These are phyloP conservation scores for Zasmidium citrigriseum DNA, from an alignment of 2,329 filamentous ascomycete genomes.

Conservation along the genomic window DNA sequence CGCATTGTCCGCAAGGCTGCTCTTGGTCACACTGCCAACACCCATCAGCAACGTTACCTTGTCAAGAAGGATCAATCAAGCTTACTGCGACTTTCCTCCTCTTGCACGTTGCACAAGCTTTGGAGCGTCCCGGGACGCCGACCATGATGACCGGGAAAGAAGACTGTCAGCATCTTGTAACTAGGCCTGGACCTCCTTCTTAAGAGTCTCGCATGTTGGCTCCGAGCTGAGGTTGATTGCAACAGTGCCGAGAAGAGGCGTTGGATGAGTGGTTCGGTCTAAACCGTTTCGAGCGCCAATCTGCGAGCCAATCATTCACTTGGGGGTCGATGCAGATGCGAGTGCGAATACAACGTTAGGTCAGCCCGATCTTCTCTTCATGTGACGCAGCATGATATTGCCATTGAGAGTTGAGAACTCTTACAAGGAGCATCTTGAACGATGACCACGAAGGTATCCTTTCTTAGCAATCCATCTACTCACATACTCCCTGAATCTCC, in stretches of 20 bases:
- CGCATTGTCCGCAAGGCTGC: not conserved
- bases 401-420: no score
- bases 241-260: not conserved
- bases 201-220: no score
- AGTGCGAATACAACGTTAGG: no score
- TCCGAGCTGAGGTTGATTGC: not conserved
- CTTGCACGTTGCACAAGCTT: not conserved
- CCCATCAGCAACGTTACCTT: not conserved
- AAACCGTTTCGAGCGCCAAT: not conserved
- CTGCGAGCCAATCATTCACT: slow-evolving; percentile 1
- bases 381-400: no score
- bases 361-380: no score
- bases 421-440: no score
- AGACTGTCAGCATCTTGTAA: no score
- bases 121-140: not conserved
- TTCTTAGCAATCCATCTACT: no score
- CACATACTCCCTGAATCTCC: not conserved
- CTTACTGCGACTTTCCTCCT: not conserved
- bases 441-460: no score
- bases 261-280: not conserved
- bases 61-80: not conserved
- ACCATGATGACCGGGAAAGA: not conserved
- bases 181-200: no score
- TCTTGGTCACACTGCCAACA: not conserved
- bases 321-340: no score